phyloP scores from a whole-genome alignment of 1,284 basidiomycete genomes.

The Cryptococcus sp. region DNA sequence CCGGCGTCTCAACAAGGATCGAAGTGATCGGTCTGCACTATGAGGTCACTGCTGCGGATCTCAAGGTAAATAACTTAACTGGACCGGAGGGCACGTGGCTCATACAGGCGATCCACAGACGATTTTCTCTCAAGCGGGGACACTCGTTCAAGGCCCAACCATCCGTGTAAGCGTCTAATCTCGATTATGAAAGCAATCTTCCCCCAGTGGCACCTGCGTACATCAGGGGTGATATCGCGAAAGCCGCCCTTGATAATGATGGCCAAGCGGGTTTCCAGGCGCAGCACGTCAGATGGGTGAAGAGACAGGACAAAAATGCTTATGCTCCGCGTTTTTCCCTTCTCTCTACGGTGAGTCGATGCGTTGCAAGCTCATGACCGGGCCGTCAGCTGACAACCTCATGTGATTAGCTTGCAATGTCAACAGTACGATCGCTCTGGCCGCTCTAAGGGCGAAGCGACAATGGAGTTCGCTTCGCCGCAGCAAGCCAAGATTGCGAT shows the following conservation, averaged over 20 bases:
- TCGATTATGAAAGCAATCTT: background rate
- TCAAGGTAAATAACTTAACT: conserved; percentile 64
- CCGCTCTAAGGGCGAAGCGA: conserved; percentile 81
- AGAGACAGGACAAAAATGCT: conserved; percentile 21
- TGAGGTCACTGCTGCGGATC: conserved; percentile 83
- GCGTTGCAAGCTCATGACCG: conserved; percentile 15
- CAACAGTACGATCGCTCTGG: conserved; percentile 93
- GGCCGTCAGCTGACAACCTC: too few relatives aligned
- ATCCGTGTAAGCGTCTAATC: conserved; percentile 72
- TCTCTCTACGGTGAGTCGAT: conserved; percentile 32
- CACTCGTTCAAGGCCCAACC: conserved; percentile 83
- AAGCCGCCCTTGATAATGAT: too few relatives aligned
- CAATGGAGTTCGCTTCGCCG: conserved; percentile 75
- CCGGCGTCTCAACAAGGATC: conserved; percentile 63
- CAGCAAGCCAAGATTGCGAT: conserved; percentile 81
- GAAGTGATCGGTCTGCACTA: conserved; percentile 89
- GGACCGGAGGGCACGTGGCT: background rate
- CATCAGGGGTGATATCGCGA: too few relatives aligned
- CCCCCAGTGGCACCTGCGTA: background rate
- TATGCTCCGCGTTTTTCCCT: conserved; percentile 22
- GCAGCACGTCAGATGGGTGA: conserved; percentile 33
- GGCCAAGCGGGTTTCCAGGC: background rate
- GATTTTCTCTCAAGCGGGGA: conserved; percentile 91
- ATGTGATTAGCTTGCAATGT: too few relatives aligned
- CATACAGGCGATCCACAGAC: conserved; percentile 57